Evolutionary conservation across 352 stramenopile species (phyloP).

Genomic region (Halophytophthora batemanensis): DNA sequence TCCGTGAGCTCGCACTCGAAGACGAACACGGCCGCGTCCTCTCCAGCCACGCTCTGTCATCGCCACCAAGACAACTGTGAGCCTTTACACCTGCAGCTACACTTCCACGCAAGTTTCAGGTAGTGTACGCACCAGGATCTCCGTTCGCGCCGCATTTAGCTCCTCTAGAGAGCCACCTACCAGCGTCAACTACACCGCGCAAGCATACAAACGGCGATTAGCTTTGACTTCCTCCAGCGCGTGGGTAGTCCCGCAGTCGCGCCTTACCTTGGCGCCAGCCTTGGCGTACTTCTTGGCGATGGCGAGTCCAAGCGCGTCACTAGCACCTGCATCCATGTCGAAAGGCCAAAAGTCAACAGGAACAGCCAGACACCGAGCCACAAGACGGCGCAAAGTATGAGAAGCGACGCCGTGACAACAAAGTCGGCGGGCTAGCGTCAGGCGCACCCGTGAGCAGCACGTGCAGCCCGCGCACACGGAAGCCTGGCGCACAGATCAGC

Average conservation of each 20-base stretch:
- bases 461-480: constrained; percentile 49
- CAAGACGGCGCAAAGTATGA: background rate
- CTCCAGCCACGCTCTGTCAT: constrained; percentile 14
- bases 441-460: constrained; percentile 52
- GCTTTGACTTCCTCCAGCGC: background rate
- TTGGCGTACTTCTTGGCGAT: constrained; percentile 61
- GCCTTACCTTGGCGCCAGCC: constrained; percentile 37
- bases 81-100: background rate
- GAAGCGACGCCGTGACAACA: background rate
- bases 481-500: constrained; percentile 35
- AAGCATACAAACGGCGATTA: background rate
- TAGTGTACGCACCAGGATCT: constrained; percentile 26
- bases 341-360: too few relatives aligned
- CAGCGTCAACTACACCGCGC: constrained; percentile 28
- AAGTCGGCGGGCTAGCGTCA: background rate
- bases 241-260: background rate
- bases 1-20: constrained; percentile 42
- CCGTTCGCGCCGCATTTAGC: constrained; percentile 31
- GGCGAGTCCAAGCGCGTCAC: constrained; percentile 43
- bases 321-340: constrained; percentile 24
- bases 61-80: constrained; percentile 2
- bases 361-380: background rate
- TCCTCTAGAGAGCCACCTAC: constrained; percentile 34
- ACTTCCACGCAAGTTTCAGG: too few relatives aligned
- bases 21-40: constrained; percentile 28